phyloP scores from a whole-genome alignment of 371 early-diverging fungal species.

The Lichtheimia ramosa region DNA sequence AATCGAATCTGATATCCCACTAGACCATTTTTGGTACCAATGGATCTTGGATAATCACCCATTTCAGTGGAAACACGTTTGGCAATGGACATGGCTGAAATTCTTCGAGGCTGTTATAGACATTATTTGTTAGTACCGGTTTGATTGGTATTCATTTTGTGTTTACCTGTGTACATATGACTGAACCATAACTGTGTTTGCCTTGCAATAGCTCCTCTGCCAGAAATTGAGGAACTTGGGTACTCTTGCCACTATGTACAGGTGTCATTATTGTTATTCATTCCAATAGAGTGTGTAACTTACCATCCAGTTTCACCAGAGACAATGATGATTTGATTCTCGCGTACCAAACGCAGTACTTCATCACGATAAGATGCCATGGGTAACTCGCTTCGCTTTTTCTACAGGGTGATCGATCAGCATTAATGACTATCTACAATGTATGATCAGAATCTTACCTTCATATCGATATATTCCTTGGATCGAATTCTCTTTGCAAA shows the following conservation, averaged over 20 bases:
- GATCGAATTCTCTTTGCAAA: conserved; percentile 30
- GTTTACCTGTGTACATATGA: conserved; percentile 87
- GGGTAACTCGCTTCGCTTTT: conserved; percentile 62
- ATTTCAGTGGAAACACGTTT: conserved; percentile 85
- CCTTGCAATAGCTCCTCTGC: conserved; percentile 58
- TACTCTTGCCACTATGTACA: conserved; percentile 84
- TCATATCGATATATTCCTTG: conserved; percentile 37
- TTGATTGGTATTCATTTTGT: no score
- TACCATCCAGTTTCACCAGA: conserved; percentile 89
- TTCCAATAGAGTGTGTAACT: not conserved
- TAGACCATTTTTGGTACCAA: conserved; percentile 50
- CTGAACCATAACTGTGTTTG: conserved; percentile 35
- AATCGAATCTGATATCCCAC: conserved; percentile 90
- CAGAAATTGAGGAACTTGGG: conserved; percentile 90
- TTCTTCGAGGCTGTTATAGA: conserved; percentile 80
- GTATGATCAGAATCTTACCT: conserved; percentile 7
- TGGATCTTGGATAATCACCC: conserved; percentile 55
- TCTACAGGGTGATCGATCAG: conserved; percentile 13
- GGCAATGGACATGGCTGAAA: conserved; percentile 93
- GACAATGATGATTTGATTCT: conserved; percentile 73
- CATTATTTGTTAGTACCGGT: no score
- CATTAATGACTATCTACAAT: no score
- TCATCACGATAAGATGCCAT: conserved; percentile 59
- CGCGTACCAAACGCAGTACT: conserved; percentile 51
- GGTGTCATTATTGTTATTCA: not conserved